Percentiles rank a stretch among this genome's conserved stretches.
Conservation (phyloP, 306 rosid species). For the Quercus ilex region DNA sequence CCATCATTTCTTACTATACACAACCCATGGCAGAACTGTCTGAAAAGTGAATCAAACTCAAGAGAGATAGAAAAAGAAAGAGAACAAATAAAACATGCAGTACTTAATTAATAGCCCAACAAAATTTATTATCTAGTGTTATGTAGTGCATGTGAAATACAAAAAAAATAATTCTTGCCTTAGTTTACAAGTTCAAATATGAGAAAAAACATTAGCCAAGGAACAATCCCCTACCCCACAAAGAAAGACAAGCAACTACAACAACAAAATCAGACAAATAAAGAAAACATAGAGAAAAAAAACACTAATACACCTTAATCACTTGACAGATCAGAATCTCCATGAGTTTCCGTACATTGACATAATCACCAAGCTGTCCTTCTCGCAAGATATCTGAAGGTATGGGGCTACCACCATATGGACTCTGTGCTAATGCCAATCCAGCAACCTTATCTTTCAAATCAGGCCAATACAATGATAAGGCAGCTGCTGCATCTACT, state of each 20-base stretch:
- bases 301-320: slow-evolving; percentile 57
- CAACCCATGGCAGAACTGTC: background rate
- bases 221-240: background rate
- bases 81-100: no score
- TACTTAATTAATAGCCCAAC: background rate
- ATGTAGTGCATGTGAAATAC: background rate
- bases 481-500: slow-evolving; percentile 97
- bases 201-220: background rate
- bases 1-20: background rate
- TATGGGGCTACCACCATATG: slow-evolving; percentile 98
- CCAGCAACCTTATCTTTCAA: slow-evolving; percentile 97
- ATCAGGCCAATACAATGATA: slow-evolving; percentile 93
- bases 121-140: background rate
- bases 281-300: background rate
- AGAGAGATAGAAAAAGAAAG: no score
- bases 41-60: background rate
- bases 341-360: slow-evolving; percentile 81
- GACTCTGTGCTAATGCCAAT: slow-evolving; percentile 87
- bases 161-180: background rate
- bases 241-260: background rate
- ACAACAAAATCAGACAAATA: background rate
- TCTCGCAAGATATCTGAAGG: slow-evolving; percentile 94
- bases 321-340: slow-evolving; percentile 87
- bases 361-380: slow-evolving; percentile 98
- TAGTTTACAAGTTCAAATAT: background rate